These are phyloP conservation scores for Tuber calosporum DNA, from an alignment of 495 filamentous ascomycete species.

Conservation along the genomic window DNA sequence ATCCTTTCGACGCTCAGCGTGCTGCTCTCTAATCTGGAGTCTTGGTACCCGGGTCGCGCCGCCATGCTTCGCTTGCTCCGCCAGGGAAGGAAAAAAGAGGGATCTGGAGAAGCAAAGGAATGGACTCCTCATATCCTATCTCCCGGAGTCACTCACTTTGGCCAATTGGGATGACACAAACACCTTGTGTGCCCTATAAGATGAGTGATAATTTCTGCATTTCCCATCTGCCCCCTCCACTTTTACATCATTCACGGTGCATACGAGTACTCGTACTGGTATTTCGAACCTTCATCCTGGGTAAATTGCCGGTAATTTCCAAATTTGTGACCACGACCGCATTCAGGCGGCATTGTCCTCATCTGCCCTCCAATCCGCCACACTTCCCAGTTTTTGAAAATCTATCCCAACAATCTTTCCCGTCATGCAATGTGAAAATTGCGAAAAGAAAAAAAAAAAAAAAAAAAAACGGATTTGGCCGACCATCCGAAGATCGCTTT, in stretches of 20 bases:
- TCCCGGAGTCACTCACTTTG: neutral
- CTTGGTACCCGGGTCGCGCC: neutral
- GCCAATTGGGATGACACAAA: neutral
- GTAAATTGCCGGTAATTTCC: slow-evolving; percentile 1
- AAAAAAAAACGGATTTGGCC: neutral
- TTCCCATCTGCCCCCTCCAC: neutral
- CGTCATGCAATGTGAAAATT: neutral
- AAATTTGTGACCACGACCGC: neutral
- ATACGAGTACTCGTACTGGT: no score
- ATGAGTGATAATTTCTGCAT: neutral
- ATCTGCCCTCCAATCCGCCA: neutral
- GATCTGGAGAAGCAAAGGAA: neutral
- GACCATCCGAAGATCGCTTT: neutral
- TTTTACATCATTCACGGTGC: neutral
- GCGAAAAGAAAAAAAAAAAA: neutral
- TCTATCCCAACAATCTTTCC: neutral
- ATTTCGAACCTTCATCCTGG: neutral
- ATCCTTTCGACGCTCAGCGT: neutral
- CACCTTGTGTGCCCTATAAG: neutral
- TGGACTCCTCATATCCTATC: neutral
- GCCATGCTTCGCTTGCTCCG: neutral
- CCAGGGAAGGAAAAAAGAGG: neutral
- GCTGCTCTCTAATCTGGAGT: neutral
- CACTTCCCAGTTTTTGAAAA: neutral
- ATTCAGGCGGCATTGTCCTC: neutral